Evolutionary conservation across 139 green algal species (phyloP), one percentile per base, ranked within the genome.

Genomic region (Micractinium sp.): DNA sequence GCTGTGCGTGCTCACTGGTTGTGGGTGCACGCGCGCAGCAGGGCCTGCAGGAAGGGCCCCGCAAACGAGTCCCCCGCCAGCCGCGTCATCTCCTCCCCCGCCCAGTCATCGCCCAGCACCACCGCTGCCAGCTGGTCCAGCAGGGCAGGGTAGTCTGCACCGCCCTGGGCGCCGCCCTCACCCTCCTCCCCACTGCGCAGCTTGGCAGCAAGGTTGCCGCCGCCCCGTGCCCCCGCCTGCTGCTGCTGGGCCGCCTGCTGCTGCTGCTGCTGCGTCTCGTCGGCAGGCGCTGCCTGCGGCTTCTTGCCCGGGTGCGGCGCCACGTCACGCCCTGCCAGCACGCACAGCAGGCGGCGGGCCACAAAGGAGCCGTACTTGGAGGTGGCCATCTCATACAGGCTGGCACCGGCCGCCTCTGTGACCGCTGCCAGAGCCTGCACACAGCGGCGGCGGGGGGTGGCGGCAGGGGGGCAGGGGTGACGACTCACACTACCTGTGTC

Each of bases 361-460:
- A 96, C 95, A 85, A 95, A 94, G 20, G 93, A 95, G 27, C 91
- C 94, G 89, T 93, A 94, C 36, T 92, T 90, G 87, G 94, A 88
- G 39, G 92, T 94, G 5, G 92, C 67, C 85, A 96, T 94, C 47
- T 95, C 93, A 63, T 93, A 91, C 71, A 96, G 86, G 39, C 90
- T 66, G 14, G 90, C 88, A 12, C 78, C 88, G 23, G 93, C 82
- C 1, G 80, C 89, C 1, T 84, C 86, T 0, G 87, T 92, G 56
- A 94, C 71, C 0, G 67, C 67, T 1, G 33, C 29, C 61, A 95
- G 80, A n/a, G 90, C 69, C 83, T 78, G 56, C 29, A 33, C 12
- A 82, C 60, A 67, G 60, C 60, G 60, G 60, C 60, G 80, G 80
- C 61, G 53, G 14, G 53, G 1, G 35, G 33, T 14, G 35, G n/a